A percentile compares a stretch with the other conserved stretches of the same genome.
phyloP scores from a whole-genome alignment of 2,329 filamentous ascomycete genomes.

The Phialemoniopsis sp. region DNA sequence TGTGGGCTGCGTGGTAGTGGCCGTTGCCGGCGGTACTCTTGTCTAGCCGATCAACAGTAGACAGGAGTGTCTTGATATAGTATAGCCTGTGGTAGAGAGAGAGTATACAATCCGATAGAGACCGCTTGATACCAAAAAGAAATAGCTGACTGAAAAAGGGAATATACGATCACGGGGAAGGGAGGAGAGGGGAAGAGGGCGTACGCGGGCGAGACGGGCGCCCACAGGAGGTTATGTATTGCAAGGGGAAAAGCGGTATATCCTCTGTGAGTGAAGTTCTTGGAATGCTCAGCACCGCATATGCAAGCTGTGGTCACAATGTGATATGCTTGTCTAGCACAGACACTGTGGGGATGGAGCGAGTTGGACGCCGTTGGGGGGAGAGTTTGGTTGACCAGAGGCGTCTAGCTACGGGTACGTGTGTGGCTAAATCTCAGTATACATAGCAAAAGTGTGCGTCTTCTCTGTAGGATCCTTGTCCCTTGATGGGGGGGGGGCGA shows the following conservation, averaged over 20 bases:
- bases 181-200: conserved; percentile 27
- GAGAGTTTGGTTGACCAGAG: not conserved
- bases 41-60: conserved; percentile 12
- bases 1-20: conserved; percentile 11
- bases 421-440: no score
- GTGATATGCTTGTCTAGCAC: conserved; percentile 4
- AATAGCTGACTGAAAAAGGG: conserved; percentile 19
- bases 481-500: no score
- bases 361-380: conserved; percentile 1
- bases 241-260: conserved; percentile 8
- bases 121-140: not conserved
- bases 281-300: no score
- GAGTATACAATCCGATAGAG: not conserved
- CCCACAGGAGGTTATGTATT: conserved; percentile 46
- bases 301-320: conserved; percentile 10
- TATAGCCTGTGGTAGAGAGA: not conserved
- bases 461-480: no score
- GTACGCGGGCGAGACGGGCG: conserved; percentile 31
- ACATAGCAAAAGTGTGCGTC: no score
- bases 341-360: conserved; percentile 1
- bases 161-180: conserved; percentile 32
- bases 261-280: not conserved
- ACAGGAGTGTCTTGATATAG: conserved; percentile 6
- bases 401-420: no score
- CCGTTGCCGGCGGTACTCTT: conserved; percentile 33